Conservation (phyloP, 2,329 filamentous ascomycete genomes). For the Rhexocercosporidium sp. region DNA sequence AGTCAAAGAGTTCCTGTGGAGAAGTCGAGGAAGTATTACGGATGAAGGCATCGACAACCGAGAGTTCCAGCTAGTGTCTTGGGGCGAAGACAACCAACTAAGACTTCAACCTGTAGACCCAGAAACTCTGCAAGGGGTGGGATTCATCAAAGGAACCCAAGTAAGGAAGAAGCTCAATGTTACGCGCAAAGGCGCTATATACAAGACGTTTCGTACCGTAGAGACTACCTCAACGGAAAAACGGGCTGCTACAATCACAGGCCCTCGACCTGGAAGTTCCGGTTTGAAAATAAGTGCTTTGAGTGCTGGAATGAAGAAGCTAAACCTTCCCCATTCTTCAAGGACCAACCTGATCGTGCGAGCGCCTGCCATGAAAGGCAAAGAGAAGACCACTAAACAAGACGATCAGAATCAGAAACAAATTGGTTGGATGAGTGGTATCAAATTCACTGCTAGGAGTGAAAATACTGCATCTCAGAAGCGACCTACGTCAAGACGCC, state of each 20-base stretch:
- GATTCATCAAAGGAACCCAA: conserved; percentile 71
- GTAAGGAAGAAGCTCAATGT: conserved; percentile 69
- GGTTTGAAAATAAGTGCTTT: conserved; percentile 43
- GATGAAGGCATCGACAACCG: conserved; percentile 77
- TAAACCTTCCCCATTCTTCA: conserved; percentile 45
- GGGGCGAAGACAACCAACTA: conserved; percentile 86
- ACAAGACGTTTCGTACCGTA: conserved; percentile 82
- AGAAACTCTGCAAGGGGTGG: conserved; percentile 69
- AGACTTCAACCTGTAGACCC: conserved; percentile 76
- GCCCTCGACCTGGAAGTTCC: conserved; percentile 55
- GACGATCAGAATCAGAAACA: conserved; percentile 57
- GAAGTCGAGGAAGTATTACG: conserved; percentile 70
- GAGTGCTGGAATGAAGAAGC: conserved; percentile 47
- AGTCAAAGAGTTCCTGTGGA: conserved; percentile 92
- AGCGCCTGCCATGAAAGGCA: conserved; percentile 41
- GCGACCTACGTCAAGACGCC: conserved; percentile 34
- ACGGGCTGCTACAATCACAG: conserved; percentile 65
- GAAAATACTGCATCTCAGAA: conserved; percentile 28
- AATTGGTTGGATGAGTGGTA: conserved; percentile 73
- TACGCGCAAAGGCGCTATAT: conserved; percentile 82
- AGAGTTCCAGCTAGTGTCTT: conserved; percentile 92
- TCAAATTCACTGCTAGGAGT: conserved; percentile 58
- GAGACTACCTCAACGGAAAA: conserved; percentile 65
- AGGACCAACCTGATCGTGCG: conserved; percentile 34
- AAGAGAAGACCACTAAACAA: conserved; percentile 33